These are phyloP conservation scores for Aspergillus pseudoterreus DNA, from an alignment of 2,329 filamentous ascomycete species.

Conservation along the genomic window DNA sequence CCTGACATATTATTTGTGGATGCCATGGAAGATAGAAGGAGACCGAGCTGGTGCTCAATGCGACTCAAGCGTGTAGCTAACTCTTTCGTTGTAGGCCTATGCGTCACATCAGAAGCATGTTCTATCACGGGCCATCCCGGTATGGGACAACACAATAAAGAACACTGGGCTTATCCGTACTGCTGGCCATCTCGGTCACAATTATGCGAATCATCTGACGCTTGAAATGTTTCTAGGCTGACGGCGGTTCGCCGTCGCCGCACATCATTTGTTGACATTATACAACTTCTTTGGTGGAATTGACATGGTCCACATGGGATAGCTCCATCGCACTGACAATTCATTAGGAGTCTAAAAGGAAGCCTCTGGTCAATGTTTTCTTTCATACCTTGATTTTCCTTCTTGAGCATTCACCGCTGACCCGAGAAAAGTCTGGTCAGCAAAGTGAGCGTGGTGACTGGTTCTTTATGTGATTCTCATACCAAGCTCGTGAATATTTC, in stretches of 20 bases:
- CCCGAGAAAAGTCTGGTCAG: not conserved
- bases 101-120: not conserved
- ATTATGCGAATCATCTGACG: not conserved
- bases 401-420: constrained; percentile 15
- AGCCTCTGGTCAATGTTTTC: too few relatives aligned
- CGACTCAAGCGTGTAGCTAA: not conserved
- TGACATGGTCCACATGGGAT: constrained; percentile 16
- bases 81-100: constrained; percentile 1
- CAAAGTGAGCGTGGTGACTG: not conserved
- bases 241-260: constrained; percentile 2
- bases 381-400: constrained; percentile 18
- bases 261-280: constrained; percentile 6
- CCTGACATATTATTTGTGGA: not conserved
- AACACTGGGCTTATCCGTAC: not conserved
- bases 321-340: constrained; percentile 17
- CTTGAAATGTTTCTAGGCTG: not conserved
- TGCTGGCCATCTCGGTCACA: not conserved
- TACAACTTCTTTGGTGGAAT: constrained; percentile 7
- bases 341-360: not conserved
- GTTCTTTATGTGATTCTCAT: not conserved
- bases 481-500: constrained; percentile 22
- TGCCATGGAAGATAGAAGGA: not conserved
- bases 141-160: not conserved
- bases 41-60: constrained; percentile 1
- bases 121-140: not conserved